phyloP scores from a whole-genome alignment of 2,329 filamentous ascomycete species.

The Paraphoma sp. region DNA sequence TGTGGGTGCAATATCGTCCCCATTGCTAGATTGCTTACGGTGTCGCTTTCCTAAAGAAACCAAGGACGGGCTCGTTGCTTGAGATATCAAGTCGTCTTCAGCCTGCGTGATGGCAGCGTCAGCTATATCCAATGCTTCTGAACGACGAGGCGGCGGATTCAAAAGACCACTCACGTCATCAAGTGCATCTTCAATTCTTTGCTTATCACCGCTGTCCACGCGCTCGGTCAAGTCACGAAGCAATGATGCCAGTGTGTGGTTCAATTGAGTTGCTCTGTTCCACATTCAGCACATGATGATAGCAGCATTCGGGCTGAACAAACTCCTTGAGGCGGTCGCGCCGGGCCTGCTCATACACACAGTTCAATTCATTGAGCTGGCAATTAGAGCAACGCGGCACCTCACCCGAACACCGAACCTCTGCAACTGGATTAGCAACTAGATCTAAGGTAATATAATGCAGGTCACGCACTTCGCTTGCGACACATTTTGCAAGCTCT shows the following conservation, averaged over 20 bases:
- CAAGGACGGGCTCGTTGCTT: not conserved
- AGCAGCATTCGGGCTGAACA: not conserved
- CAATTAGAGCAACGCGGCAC: conserved; percentile 27
- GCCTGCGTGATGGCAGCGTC: conserved; percentile 10
- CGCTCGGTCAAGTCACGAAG: conserved; percentile 24
- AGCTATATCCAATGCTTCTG: not conserved
- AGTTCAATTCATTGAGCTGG: conserved; percentile 13
- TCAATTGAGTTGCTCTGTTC: conserved; percentile 27
- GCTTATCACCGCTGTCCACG: conserved; percentile 19
- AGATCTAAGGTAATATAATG: not conserved
- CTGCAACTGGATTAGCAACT: conserved; percentile 6
- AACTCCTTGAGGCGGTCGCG: conserved; percentile 33
- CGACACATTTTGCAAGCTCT: conserved; percentile 33
- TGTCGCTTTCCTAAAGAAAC: conserved; percentile 22
- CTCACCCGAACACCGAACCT: conserved; percentile 35
- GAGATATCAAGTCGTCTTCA: conserved; percentile 23
- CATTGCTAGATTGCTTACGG: conserved; percentile 2
- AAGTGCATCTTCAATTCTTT: conserved; percentile 22
- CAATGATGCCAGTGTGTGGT: conserved; percentile 21
- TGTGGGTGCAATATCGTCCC: not conserved
- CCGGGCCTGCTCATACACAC: conserved; percentile 31
- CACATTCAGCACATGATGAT: not conserved
- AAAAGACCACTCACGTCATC: conserved; percentile 17
- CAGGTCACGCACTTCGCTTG: conserved; percentile 21
- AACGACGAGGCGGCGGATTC: too few species aligned